Conservation (phyloP, 768 basidiomycete genomes). For the Russula sp. region DNA sequence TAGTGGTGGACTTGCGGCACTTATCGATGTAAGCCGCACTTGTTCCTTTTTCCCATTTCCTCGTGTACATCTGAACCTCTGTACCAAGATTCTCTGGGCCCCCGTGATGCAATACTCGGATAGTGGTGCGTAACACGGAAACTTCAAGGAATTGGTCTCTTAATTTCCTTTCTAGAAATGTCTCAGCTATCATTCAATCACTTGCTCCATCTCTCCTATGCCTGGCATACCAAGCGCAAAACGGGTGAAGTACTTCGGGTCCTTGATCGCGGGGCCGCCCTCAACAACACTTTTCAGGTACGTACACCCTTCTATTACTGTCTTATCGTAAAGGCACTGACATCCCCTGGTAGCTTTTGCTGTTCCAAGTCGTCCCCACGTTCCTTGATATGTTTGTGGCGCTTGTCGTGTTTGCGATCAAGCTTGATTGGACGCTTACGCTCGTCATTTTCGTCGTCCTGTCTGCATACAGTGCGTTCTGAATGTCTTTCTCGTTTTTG, state of each 20-base stretch:
- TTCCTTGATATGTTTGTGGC: conserved; percentile 78
- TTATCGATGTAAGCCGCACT: conserved; percentile 44
- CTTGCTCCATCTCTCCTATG: conserved; percentile 78
- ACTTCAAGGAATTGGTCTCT: conserved; percentile 3
- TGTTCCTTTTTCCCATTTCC: background rate
- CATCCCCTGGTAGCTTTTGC: conserved; percentile 50
- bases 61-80: background rate
- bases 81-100: conserved; percentile 63
- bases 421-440: conserved; percentile 66
- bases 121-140: conserved; percentile 43
- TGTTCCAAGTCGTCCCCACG: conserved; percentile 84
- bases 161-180: conserved; percentile 57
- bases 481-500: background rate
- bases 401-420: conserved; percentile 57
- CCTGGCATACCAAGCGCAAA: conserved; percentile 78
- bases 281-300: conserved; percentile 78
- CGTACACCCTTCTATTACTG: background rate
- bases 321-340: conserved; percentile 12
- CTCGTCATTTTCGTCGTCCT: conserved; percentile 69
- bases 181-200: conserved; percentile 83
- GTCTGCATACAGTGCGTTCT: conserved; percentile 59
- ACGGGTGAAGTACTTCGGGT: conserved; percentile 84
- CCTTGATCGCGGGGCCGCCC: conserved; percentile 78
- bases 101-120: conserved; percentile 91
- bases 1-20: conserved; percentile 67